A percentile compares a stretch with the other conserved stretches of the same genome.
Evolutionary conservation across 2,329 filamentous ascomycete genomes (phyloP).

Genomic region (Ramularia endophylla): DNA sequence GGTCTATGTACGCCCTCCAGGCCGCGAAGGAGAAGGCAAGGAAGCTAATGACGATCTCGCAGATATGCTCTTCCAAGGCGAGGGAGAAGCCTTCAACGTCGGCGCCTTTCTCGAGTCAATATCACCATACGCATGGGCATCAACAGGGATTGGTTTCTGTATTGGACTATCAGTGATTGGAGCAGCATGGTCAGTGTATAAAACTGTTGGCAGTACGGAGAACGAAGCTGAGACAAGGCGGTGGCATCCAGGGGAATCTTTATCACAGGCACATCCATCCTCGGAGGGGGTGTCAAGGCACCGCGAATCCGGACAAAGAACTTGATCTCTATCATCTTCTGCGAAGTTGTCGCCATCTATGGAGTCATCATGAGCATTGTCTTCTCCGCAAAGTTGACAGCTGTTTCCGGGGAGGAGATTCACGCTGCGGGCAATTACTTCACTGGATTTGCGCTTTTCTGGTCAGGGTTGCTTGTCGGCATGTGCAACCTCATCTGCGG

Average conservation of each 20-base stretch:
- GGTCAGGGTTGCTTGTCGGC: conserved; percentile 90
- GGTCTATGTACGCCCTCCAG: conserved; percentile 31
- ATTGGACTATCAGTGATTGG: conserved; percentile 95
- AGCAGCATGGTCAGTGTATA: conserved; percentile 71
- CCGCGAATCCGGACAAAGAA: conserved; percentile 99
- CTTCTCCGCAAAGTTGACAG: conserved; percentile 80
- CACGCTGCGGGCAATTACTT: conserved; percentile 80
- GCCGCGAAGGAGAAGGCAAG: conserved; percentile 8
- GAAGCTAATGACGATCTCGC: conserved; percentile 24
- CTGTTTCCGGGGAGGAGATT: conserved; percentile 57
- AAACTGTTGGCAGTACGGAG: conserved; percentile 4
- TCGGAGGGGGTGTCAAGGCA: conserved; percentile 93
- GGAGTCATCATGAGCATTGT: conserved; percentile 99
- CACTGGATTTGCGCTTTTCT: conserved; percentile 92
- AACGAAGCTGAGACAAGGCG: conserved; percentile 15
- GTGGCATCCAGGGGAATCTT: conserved; percentile 77
- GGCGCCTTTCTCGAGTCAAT: conserved; percentile 91
- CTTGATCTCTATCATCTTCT: conserved; percentile 99
- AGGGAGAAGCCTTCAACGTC: conserved; percentile 94
- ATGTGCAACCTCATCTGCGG: conserved; percentile 95
- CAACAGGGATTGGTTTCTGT: conserved; percentile 83
- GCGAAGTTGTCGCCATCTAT: conserved; percentile 99
- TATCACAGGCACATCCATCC: conserved; percentile 94
- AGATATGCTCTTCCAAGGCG: conserved; percentile 99
- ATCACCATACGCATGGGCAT: conserved; percentile 91